Evolutionary conservation across 805 yeast species (phyloP), one percentile per base, ranked within the genome.

Genomic region (Torulaspora maleeae): DNA sequence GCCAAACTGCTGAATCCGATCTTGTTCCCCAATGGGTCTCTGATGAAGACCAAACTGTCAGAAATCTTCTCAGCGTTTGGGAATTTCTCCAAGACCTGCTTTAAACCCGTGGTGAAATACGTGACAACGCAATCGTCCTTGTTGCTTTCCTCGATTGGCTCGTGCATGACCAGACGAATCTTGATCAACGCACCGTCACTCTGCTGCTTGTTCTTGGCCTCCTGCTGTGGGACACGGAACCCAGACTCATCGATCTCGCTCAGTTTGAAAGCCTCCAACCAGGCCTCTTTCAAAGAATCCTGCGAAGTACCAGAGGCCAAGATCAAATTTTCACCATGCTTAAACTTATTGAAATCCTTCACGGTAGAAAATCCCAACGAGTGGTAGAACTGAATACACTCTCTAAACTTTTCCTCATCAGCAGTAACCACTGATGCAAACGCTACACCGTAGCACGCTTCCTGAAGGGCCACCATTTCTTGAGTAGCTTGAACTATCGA

Each of bases 221-320:
- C 74, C 66, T 76, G 79, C 33, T 69, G 66, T 22, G 71, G 82
- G 69, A 54, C 77, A 63, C 73, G 78, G 78, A 51, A 80, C 45
- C 89, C 90, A 72, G 53, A 72, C 49, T 63, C 76, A 82, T 59
- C 74, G 67, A 56, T 78, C 61, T 43, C 87, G 71, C 67, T 78
- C 75, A 61, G 67, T 16, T 86, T 87, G 61, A 79, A 83, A 17
- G 80, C 68, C 61, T 83, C 86, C 38, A 85, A 61, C 95, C 95
- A 85, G 24, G 78, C 64, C 64, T 85, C 95, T 51, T 72, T 76
- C 40, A 82, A 58, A 0, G 90, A 83, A 51, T 83, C 87, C 45
- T 70, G 72, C 7, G 87, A 76, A 37, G 84, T 69, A 4, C 90
- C 90, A 44, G 68, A 64, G 49, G 72, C 69, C 44, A 59, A 64